Conservation (phyloP, 768 basidiomycete species). For the Chalciporus chontae region DNA sequence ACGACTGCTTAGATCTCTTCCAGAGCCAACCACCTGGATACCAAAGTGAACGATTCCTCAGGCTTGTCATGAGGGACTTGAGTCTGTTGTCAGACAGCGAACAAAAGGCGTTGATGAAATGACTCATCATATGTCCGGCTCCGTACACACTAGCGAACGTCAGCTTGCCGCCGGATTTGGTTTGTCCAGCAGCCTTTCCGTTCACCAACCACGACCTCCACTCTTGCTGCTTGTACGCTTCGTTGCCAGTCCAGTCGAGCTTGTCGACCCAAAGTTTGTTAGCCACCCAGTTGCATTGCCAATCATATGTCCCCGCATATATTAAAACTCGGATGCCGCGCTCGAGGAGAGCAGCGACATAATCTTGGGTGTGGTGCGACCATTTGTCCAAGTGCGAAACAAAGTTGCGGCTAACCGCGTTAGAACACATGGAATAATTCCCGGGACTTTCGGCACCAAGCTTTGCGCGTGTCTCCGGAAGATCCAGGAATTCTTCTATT, state of each 20-base stretch:
- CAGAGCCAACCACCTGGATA: conserved; percentile 58
- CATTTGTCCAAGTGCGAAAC: conserved; percentile 58
- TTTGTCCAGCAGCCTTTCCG: conserved; percentile 52
- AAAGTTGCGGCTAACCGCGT: conserved; percentile 49
- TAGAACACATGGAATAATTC: conserved; percentile 59
- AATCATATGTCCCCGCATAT: conserved; percentile 55
- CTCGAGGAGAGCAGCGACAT: conserved; percentile 53
- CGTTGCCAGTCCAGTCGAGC: conserved; percentile 58
- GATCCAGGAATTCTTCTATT: conserved; percentile 47
- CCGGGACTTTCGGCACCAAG: conserved; percentile 45
- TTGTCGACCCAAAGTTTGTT: conserved; percentile 59
- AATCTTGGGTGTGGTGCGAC: conserved; percentile 52
- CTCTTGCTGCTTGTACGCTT: conserved; percentile 40
- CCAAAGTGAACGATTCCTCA: conserved; percentile 56
- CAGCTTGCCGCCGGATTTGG: conserved; percentile 51
- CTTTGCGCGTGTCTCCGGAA: conserved; percentile 38
- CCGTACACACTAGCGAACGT: conserved; percentile 63
- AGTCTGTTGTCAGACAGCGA: conserved; percentile 20
- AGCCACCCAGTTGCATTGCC: conserved; percentile 60
- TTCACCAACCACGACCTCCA: conserved; percentile 56
- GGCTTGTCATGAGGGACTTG: conserved; percentile 71
- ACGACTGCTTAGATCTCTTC: conserved; percentile 32
- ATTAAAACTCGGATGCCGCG: conserved; percentile 50
- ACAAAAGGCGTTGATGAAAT: conserved; percentile 6
- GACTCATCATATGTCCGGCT: conserved; percentile 73